Conservation (phyloP, 176 grass and related monocot species). For the Rhipidocladum racemiflorum region DNA sequence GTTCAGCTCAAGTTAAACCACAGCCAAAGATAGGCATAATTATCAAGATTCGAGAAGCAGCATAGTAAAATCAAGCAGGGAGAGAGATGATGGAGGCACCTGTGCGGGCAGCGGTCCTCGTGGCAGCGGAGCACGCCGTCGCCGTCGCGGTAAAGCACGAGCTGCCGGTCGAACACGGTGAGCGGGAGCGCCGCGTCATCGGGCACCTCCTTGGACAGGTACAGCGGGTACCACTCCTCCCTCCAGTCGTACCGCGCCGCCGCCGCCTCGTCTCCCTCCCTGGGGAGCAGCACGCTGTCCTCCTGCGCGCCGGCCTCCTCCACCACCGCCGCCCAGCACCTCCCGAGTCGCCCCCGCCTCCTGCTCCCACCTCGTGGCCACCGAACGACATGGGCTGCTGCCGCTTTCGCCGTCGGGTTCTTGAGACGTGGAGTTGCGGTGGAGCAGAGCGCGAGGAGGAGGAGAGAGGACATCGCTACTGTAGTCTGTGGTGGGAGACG, state of each 20-base stretch:
- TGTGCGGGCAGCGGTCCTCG: slow-evolving; percentile 84
- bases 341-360: not conserved
- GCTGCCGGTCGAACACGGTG: slow-evolving; percentile 83
- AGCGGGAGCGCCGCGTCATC: slow-evolving; percentile 77
- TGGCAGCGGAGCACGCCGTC: slow-evolving; percentile 74
- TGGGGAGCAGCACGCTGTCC: slow-evolving; percentile 56
- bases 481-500: not conserved
- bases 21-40: not conserved
- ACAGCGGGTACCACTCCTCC: slow-evolving; percentile 97
- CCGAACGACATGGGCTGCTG: not conserved
- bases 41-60: not conserved
- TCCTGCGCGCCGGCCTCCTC: slow-evolving; percentile 54
- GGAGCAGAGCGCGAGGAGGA: slow-evolving; percentile 3
- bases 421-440: not conserved
- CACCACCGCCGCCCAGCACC: slow-evolving; percentile 46
- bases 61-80: not conserved
- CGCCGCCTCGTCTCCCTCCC: slow-evolving; percentile 33
- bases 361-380: not conserved
- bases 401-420: not conserved
- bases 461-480: not conserved
- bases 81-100: slow-evolving; percentile 31
- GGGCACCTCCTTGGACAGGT: slow-evolving; percentile 69
- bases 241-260: slow-evolving; percentile 61
- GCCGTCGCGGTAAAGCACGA: slow-evolving; percentile 75
- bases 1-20: not conserved